These are phyloP conservation scores for Ogataea kodamae DNA, from an alignment of 805 yeast genomes.

Conservation along the genomic window DNA sequence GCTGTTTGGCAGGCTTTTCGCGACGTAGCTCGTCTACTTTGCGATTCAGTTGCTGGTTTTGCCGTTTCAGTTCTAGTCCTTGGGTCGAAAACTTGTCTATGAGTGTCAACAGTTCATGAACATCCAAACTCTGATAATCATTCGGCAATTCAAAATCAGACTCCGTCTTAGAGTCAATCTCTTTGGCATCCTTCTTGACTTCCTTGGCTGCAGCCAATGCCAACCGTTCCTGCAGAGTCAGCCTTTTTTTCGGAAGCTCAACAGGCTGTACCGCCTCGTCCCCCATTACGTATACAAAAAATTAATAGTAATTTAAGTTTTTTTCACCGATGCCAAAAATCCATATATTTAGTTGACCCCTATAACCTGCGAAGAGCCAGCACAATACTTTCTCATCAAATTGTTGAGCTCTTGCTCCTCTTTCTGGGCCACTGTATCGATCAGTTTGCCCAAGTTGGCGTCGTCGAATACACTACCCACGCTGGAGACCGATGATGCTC, in stretches of 20 bases:
- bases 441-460: constrained; percentile 24
- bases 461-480: constrained; percentile 17
- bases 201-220: constrained; percentile 68
- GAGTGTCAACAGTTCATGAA: constrained; percentile 14
- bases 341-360: not conserved
- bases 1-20: constrained; percentile 16
- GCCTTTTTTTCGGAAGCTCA: constrained; percentile 53
- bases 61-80: constrained; percentile 6
- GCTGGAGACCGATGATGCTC: constrained; percentile 33
- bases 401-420: constrained; percentile 34
- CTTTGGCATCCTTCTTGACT: constrained; percentile 8
- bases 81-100: constrained; percentile 9
- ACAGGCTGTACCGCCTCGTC: constrained; percentile 4
- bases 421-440: constrained; percentile 32
- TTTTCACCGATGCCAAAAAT: constrained; percentile 1
- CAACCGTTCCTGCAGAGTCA: constrained; percentile 80
- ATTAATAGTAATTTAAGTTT: too few species aligned
- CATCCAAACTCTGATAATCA: constrained; percentile 11
- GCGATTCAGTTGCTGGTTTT: constrained; percentile 15
- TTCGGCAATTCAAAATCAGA: constrained; percentile 15
- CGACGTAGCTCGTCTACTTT: constrained; percentile 31
- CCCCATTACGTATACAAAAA: constrained; percentile 5
- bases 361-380: constrained; percentile 15
- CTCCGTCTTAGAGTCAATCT: constrained; percentile 1
- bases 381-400: constrained; percentile 34